Percentiles rank a stretch among this genome's conserved stretches.
phyloP scores from a whole-genome alignment of 257 asterid genomes.

The Cruciata laevipes region DNA sequence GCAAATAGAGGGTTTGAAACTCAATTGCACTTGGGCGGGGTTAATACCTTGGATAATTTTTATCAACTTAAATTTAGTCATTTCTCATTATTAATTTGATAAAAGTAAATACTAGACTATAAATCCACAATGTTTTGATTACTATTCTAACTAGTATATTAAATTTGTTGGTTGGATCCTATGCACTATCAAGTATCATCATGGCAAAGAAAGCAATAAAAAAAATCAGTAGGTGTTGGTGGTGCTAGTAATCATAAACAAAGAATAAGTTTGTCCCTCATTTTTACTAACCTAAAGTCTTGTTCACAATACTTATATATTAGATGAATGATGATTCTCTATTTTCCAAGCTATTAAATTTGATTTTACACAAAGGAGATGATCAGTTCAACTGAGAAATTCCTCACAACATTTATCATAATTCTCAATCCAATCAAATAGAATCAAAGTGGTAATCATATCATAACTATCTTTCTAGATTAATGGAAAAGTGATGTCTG shows the following conservation, averaged over 20 bases:
- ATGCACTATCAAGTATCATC: background rate
- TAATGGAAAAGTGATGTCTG: too few species aligned
- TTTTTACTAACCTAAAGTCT: slow-evolving; percentile 3
- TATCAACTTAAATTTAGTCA: too few species aligned
- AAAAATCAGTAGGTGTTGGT: background rate
- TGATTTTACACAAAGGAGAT: background rate
- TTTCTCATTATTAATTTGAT: too few species aligned
- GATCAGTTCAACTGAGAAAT: background rate
- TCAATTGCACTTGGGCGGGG: too few species aligned
- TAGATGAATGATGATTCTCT: slow-evolving; percentile 9
- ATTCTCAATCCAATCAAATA: background rate
- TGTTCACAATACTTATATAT: background rate
- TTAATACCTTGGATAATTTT: too few species aligned
- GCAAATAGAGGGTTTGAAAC: too few species aligned
- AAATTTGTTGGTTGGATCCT: slow-evolving; percentile 6
- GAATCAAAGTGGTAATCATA: background rate
- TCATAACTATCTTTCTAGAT: background rate
- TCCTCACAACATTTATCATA: background rate
- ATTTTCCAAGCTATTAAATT: slow-evolving; percentile 1
- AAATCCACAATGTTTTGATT: too few species aligned
- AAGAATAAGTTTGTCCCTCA: slow-evolving; percentile 16
- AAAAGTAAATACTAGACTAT: too few species aligned
- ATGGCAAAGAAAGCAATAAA: slow-evolving; percentile 8
- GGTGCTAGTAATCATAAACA: slow-evolving; percentile 15
- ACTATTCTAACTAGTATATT: too few species aligned